A percentile compares a stretch with the other conserved stretches of the same genome.
Evolutionary conservation across 2,329 filamentous ascomycete genomes (phyloP).

Genomic region (Fusarium musae): DNA sequence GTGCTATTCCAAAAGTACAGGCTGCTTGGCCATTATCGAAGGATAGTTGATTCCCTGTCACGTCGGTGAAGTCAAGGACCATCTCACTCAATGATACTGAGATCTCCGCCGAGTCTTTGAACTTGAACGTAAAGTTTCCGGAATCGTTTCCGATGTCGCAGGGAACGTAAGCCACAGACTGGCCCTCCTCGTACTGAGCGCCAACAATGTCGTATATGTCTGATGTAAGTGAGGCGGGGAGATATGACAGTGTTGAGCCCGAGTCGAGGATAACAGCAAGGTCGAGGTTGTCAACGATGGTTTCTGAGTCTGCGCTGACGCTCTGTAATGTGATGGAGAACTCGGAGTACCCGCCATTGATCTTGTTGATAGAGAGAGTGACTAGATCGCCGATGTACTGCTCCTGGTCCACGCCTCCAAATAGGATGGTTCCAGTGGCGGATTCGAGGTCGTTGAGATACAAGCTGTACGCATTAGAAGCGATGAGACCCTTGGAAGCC

Average conservation of each 20-base stretch:
- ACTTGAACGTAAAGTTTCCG: conserved; percentile 61
- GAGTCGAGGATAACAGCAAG: conserved; percentile 77
- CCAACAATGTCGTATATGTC: conserved; percentile 68
- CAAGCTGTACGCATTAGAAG: conserved; percentile 76
- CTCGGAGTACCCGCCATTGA: conserved; percentile 64
- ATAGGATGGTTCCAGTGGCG: conserved; percentile 74
- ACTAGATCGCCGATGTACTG: conserved; percentile 71
- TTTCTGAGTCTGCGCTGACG: conserved; percentile 57
- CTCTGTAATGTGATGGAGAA: conserved; percentile 77
- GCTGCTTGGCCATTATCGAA: conserved; percentile 65
- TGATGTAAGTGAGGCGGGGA: conserved; percentile 66
- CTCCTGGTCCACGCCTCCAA: conserved; percentile 77
- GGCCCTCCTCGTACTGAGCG: conserved; percentile 65
- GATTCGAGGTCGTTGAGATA: conserved; percentile 79
- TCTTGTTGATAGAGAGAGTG: conserved; percentile 73
- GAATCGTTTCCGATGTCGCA: conserved; percentile 61
- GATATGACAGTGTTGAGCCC: conserved; percentile 74
- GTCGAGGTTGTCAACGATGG: conserved; percentile 60
- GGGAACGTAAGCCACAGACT: conserved; percentile 70
- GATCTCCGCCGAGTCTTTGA: conserved; percentile 62
- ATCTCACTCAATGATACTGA: conserved; percentile 68
- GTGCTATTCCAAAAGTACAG: conserved; percentile 75
- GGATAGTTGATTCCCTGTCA: conserved; percentile 58
- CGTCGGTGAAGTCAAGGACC: conserved; percentile 62
- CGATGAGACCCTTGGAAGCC: conserved; percentile 68